Base-by-base conservation (phyloP, 2,329 filamentous ascomycete species). In the Xylaria sp. region DNA sequence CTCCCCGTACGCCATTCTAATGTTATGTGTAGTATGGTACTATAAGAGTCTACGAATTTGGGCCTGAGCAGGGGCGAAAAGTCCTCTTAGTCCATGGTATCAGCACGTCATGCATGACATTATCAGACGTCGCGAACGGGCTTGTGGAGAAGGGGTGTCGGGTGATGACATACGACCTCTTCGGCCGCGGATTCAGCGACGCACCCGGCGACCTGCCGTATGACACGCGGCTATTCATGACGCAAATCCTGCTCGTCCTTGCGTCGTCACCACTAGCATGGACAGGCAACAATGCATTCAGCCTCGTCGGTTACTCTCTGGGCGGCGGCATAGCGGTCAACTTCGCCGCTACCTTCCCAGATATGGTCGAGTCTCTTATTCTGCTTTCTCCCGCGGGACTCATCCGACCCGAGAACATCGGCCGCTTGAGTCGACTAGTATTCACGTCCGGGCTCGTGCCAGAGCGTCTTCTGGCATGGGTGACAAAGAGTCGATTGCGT, bases 81-180 rank as follows among this genome's bases (percentile, higher is more conserved):
- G 89, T 96, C 4, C 80, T 97, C 17, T 84, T 97, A 39, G 84
- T 97, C 8, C 93, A 97, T 77, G 93, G 93, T 53, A 95, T 97
- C 77, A 93, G 90, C 69, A 97, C 93, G 0, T 91, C 93, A 0
- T 93, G 91, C 78, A 87, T 94, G 73, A 90, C 92, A 1, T 83
- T 96, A 17, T 85, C 86, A 30, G 86, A 85, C 53, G 79, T 97
- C 39, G 92, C 93, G 32, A 83, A 89, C 73, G 85, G 84, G 21
- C 84, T 97, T 24, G 92, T 87, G 2, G 83, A 86, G 47, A 86
- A 85, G 59, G 92, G 93, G 36, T 94, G 89, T 76, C 87, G 93
- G 50, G 93, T 97, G 12, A 90, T 97, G 89, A 83, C 96, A 3
- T 96, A 94, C 77, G 86, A 93, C 75, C 84, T 93, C 53, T 92